Evolutionary conservation across 108 stramenopile genomes (phyloP).

Genomic region (Nitzschia putrida): DNA sequence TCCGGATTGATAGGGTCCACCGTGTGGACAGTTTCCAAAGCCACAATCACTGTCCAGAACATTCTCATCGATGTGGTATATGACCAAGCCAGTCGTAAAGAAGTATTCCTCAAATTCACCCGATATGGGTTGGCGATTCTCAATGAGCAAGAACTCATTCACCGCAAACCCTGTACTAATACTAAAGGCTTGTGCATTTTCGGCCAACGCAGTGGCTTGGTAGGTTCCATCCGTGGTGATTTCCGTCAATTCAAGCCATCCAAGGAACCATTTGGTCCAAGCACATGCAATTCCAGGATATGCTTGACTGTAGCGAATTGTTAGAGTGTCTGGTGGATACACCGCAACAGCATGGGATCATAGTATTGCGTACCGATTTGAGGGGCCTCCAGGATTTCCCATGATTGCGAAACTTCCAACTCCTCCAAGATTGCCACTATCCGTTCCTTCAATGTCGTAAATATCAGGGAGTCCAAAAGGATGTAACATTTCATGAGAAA

Average conservation of each 20-base stretch:
- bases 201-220: slow-evolving; percentile 32
- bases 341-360: not conserved
- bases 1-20: slow-evolving; percentile 45
- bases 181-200: slow-evolving; percentile 43
- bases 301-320: not conserved
- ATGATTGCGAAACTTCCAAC: slow-evolving; percentile 14
- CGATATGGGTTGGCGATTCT: slow-evolving; percentile 57
- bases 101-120: slow-evolving; percentile 35
- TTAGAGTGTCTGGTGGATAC: not conserved
- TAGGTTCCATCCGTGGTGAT: slow-evolving; percentile 51
- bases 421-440: slow-evolving; percentile 17
- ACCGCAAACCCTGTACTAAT: slow-evolving; percentile 2
- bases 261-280: slow-evolving; percentile 49
- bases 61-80: slow-evolving; percentile 71
- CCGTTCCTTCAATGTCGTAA: slow-evolving; percentile 27
- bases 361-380: slow-evolving; percentile 5
- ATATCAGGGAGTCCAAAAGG: slow-evolving; percentile 47
- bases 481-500: slow-evolving; percentile 48
- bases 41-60: not conserved
- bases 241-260: slow-evolving; percentile 53
- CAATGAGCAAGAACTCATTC: slow-evolving; percentile 53
- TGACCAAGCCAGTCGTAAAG: slow-evolving; percentile 47
- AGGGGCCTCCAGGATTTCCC: slow-evolving; percentile 17
- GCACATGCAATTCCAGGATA: slow-evolving; percentile 47
- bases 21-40: slow-evolving; percentile 25